A percentile compares a stretch with the other conserved stretches of the same genome.
Evolutionary conservation across 805 yeast genomes (phyloP).

Genomic region (Schwanniomyces pseudopolymorphus): DNA sequence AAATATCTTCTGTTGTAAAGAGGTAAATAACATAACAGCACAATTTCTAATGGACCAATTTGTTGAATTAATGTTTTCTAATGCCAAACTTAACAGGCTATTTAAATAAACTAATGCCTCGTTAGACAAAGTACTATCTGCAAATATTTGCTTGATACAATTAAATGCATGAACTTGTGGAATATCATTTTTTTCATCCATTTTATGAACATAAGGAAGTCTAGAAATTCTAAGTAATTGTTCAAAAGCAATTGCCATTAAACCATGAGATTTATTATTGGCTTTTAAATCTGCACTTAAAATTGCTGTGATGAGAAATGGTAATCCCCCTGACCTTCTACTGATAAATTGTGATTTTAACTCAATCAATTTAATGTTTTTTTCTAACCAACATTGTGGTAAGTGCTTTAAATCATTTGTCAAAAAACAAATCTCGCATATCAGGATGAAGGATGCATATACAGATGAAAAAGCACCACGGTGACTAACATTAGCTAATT

Average conservation of each 20-base stretch:
- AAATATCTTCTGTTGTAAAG: conserved; percentile 77
- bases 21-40: conserved; percentile 88
- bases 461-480: conserved; percentile 91
- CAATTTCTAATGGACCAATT: conserved; percentile 91
- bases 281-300: conserved; percentile 47
- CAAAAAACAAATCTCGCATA: conserved; percentile 56
- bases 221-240: conserved; percentile 55
- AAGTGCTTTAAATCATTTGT: conserved; percentile 25
- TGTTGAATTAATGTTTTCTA: conserved; percentile 60
- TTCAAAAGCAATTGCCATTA: conserved; percentile 52
- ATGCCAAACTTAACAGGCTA: conserved; percentile 57
- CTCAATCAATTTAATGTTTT: conserved; percentile 53
- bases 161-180: conserved; percentile 96
- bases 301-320: conserved; percentile 73
- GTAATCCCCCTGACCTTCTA: conserved; percentile 91
- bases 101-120: conserved; percentile 53
- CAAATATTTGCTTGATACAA: conserved; percentile 71
- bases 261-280: conserved; percentile 22
- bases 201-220: conserved; percentile 44
- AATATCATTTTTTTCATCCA: conserved; percentile 59
- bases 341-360: conserved; percentile 69
- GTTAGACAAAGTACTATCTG: conserved; percentile 65
- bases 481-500: conserved; percentile 74
- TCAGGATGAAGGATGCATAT: conserved; percentile 72
- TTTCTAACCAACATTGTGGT: conserved; percentile 59